Evolutionary conservation across 495 filamentous ascomycete genomes (phyloP), one percentile per base, ranked within the genome.

Genomic region (Podospora pseudopauciseta): DNA sequence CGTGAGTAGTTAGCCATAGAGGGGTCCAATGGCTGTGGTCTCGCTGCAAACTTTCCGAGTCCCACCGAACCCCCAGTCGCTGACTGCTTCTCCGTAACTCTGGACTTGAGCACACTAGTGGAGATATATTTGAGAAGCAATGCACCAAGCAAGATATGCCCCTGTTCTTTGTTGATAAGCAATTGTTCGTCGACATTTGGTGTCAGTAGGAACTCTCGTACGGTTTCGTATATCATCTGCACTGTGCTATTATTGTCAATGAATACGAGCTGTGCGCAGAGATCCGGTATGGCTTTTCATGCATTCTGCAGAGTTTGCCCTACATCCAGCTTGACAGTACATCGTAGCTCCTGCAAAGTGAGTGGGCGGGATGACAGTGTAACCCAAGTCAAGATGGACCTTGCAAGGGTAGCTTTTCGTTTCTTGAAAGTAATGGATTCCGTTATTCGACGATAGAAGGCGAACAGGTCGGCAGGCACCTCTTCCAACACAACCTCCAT

Each of bases 181-280:
- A 23, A 23, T 23, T 23, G 23, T 23, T 23, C 23, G 23, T 23
- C 23, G 23, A 23, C 23, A 23, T 23, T 23, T 23, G 23, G 23
- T 23, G 1, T 23, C 23, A 74, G 26, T n/a, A 80, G 66, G 64
- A 80, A 80, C 23, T 77, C 75, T 18, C 73, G 68, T 11, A 68
- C 77, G 0, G 78, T 80, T 26, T 74, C 77, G 65, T 79, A 77
- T 16, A 79, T 69, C 23, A 79, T 44, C 3, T 76, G 72, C 9
- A 76, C 73, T 16, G 44, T 74, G 19, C 57, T 63, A 2, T 61
- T 30, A 9, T 68, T 39, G 58, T 78, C 74, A 16, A 79, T 60
- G 28, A 65, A 72, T 18, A 77, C 70, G 11, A 79, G 63, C 63
- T 80, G 78, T 0, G 69, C 69, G 32, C 76, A 80, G 2, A 79